Evolutionary conservation across 164 flowering plant species (phyloP).

Genomic region (Euptelea pleiosperma): DNA sequence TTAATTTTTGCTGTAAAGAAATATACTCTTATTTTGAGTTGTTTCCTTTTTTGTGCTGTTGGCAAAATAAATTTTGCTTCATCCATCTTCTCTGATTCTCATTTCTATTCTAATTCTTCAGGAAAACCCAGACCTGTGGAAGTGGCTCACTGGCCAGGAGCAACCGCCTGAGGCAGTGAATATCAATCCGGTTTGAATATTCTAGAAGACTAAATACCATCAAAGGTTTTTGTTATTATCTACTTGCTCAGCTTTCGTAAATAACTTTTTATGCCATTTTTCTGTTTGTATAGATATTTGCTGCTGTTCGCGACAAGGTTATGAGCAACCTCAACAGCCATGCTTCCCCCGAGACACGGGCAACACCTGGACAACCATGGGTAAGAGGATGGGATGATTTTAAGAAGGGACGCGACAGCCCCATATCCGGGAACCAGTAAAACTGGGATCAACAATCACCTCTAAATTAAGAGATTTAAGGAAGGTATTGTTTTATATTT

Average conservation of each 20-base stretch:
- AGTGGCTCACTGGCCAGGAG: constrained; percentile 88
- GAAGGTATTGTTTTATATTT: too few relatives aligned
- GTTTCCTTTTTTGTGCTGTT: background rate
- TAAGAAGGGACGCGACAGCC: constrained; percentile 66
- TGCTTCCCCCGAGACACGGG: constrained; percentile 86
- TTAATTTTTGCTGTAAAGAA: background rate
- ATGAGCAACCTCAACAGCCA: constrained; percentile 59
- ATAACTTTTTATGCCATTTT: background rate
- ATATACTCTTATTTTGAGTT: background rate
- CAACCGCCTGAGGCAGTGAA: constrained; percentile 71
- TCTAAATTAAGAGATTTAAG: background rate
- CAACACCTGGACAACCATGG: constrained; percentile 89
- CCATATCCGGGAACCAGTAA: constrained; percentile 47
- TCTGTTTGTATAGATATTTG: constrained; percentile 52
- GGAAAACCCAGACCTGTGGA: constrained; percentile 98
- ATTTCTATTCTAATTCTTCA: constrained; percentile 20
- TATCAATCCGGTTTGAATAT: constrained; percentile 61
- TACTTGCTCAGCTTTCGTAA: background rate
- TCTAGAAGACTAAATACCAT: background rate
- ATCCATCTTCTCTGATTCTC: background rate
- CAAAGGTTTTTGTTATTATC: background rate
- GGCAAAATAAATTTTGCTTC: too few relatives aligned
- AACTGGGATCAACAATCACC: background rate
- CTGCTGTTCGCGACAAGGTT: constrained; percentile 60
- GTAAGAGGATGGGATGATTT: constrained; percentile 96